phyloP scores from a whole-genome alignment of 192 early-diverging fungal genomes.

The Dissophora globulifera region DNA sequence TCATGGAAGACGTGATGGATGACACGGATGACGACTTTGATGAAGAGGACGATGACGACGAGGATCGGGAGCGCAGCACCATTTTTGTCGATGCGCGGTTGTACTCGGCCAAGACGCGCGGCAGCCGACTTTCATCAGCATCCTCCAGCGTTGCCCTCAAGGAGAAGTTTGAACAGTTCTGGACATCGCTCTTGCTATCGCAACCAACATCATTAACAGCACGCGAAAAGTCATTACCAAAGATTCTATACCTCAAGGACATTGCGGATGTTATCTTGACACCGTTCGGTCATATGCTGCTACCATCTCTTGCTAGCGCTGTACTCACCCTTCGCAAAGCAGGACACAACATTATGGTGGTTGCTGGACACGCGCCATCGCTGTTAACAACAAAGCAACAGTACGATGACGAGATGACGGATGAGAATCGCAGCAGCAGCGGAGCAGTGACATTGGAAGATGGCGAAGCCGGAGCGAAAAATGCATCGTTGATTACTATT shows the following conservation, averaged over 20 bases:
- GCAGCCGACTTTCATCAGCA: background rate
- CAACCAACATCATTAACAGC: slow-evolving; percentile 8
- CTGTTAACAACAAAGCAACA: slow-evolving; percentile 16
- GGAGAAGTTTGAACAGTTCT: slow-evolving; percentile 51
- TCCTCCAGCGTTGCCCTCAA: slow-evolving; percentile 23
- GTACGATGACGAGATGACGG: slow-evolving; percentile 1
- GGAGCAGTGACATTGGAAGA: slow-evolving; percentile 28
- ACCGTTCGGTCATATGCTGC: slow-evolving; percentile 39
- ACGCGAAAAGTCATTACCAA: slow-evolving; percentile 20
- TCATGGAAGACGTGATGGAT: slow-evolving; percentile 16
- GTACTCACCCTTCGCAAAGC: slow-evolving; percentile 55
- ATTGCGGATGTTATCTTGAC: slow-evolving; percentile 58
- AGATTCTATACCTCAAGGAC: slow-evolving; percentile 62
- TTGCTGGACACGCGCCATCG: slow-evolving; percentile 60
- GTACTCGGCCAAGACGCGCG: background rate
- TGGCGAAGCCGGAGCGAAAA: no score
- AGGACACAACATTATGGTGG: slow-evolving; percentile 57
- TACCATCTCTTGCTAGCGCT: slow-evolving; percentile 55
- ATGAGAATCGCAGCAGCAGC: background rate
- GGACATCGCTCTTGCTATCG: slow-evolving; percentile 50
- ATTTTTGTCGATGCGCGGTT: slow-evolving; percentile 37
- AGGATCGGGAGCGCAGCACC: slow-evolving; percentile 43
- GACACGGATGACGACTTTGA: slow-evolving; percentile 35
- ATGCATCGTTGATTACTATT: slow-evolving; percentile 28
- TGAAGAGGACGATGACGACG: slow-evolving; percentile 58